Base-by-base conservation (phyloP, 192 early-diverging fungal species). In the Piromyces finnis region DNA sequence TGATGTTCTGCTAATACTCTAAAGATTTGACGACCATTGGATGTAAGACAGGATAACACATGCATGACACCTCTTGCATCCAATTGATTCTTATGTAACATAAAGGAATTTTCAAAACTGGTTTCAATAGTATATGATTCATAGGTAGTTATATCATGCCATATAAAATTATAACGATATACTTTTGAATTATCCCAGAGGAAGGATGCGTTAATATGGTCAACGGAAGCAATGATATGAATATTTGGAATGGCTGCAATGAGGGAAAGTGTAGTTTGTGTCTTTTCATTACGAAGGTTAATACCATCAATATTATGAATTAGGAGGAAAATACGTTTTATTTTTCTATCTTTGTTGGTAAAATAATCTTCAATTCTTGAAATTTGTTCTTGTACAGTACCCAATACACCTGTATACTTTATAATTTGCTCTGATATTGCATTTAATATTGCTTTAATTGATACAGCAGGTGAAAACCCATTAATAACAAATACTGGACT, bases 71-170 rank as follows among this genome's bases (percentile, higher is more conserved):
- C 94, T 29, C 88, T 84, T 3, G 90, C 86, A 26, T 89, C 91
- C 18, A 90, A 86, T 32, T 91, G 86, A 29, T 87, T 85, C 6
- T 87, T 84, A 15, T 86, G 84, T 80, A 86, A 82, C 15, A 92
- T 84, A 29, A 85, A 78, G 41, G 93, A 91, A 84, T 92, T 92
- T 80, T 96, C 94, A 83, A 91, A 93, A 79, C 91, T 91, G 14
- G 94, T 95, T 83, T 99, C 97, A 2, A 89, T 90, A 17, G 86
- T 82, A 77, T 98, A 97, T 0, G 89, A 85, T 78, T 91, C 89
- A 84, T 91, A 97, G 22, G 96, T 97, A 0, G 97, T 94, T 51
- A 90, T 84, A 81, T 99, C 95, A 84, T 97, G 95, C 94, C 95
- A 97, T 2, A 92, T 84, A 92, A 93, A 97, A 83, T 90, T 92